phyloP scores from a whole-genome alignment of 2,329 filamentous ascomycete genomes.

The Trichoderma pleuroti region DNA sequence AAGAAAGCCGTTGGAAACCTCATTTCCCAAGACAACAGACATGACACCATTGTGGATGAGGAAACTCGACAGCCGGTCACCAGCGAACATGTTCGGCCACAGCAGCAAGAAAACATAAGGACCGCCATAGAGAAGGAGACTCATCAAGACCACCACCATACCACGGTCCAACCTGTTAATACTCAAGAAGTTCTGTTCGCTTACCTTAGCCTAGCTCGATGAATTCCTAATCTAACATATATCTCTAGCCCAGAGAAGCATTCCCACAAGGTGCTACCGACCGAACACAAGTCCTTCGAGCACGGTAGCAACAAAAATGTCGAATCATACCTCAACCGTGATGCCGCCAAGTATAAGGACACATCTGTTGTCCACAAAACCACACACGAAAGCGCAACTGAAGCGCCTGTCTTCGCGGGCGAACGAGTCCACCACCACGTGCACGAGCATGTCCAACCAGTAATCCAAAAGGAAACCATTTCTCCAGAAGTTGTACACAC shows the following conservation, averaged over 20 bases:
- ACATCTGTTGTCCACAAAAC: constrained; percentile 30
- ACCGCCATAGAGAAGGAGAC: constrained; percentile 65
- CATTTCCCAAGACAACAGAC: constrained; percentile 58
- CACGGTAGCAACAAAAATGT: constrained; percentile 54
- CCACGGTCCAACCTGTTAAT: constrained; percentile 61
- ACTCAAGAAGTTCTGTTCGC: constrained; percentile 35
- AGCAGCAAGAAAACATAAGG: constrained; percentile 58
- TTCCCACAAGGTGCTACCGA: constrained; percentile 53
- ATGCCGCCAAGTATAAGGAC: constrained; percentile 39
- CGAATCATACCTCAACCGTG: constrained; percentile 46
- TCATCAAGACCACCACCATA: constrained; percentile 71
- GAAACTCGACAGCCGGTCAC: constrained; percentile 57
- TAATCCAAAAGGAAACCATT: constrained; percentile 66
- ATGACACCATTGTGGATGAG: constrained; percentile 69
- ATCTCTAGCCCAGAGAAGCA: constrained; percentile 56
- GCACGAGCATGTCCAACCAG: constrained; percentile 67
- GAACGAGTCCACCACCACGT: constrained; percentile 45
- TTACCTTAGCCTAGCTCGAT: background rate
- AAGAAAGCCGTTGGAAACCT: constrained; percentile 61
- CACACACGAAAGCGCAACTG: constrained; percentile 25
- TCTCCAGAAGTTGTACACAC: constrained; percentile 68
- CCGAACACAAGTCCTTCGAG: constrained; percentile 59
- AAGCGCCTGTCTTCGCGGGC: constrained; percentile 27
- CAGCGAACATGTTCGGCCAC: constrained; percentile 57
- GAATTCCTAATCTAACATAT: background rate